These are phyloP conservation scores for Zelopaecilomyces penicillatus DNA, from an alignment of 2,329 filamentous ascomycete species.

Conservation along the genomic window DNA sequence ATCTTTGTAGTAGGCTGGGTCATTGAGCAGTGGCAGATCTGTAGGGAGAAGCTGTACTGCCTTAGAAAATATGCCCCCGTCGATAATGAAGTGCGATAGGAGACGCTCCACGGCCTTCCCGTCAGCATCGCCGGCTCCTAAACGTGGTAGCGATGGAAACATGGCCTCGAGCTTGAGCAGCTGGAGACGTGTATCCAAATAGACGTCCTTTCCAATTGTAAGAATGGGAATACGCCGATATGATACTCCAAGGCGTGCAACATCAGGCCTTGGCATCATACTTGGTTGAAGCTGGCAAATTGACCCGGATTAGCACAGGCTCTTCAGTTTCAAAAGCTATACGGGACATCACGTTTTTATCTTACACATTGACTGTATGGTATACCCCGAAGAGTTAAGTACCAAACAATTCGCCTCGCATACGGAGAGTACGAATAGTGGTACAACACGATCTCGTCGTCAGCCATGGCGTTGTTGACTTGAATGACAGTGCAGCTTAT, in stretches of 20 bases:
- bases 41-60: conserved; percentile 49
- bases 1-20: conserved; percentile 54
- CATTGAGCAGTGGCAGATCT: conserved; percentile 42
- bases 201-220: conserved; percentile 57
- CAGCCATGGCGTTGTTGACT: conserved; percentile 10
- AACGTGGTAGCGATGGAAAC: conserved; percentile 35
- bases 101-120: conserved; percentile 43
- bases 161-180: conserved; percentile 53
- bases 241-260: conserved; percentile 50
- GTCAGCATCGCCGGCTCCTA: conserved; percentile 29
- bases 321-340: too few relatives aligned
- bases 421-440: conserved; percentile 60
- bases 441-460: conserved; percentile 46
- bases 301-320: conserved; percentile 8
- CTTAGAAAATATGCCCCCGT: conserved; percentile 47
- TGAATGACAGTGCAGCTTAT: not conserved
- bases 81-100: conserved; percentile 46
- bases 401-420: conserved; percentile 56
- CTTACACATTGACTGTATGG: conserved; percentile 60
- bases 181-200: conserved; percentile 63
- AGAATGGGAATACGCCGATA: conserved; percentile 65
- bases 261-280: conserved; percentile 57
- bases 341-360: too few relatives aligned
- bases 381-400: conserved; percentile 57
- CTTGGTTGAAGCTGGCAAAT: conserved; percentile 51